Conservation (phyloP, 805 yeast genomes). For the Debaryomyces hansenii region DNA sequence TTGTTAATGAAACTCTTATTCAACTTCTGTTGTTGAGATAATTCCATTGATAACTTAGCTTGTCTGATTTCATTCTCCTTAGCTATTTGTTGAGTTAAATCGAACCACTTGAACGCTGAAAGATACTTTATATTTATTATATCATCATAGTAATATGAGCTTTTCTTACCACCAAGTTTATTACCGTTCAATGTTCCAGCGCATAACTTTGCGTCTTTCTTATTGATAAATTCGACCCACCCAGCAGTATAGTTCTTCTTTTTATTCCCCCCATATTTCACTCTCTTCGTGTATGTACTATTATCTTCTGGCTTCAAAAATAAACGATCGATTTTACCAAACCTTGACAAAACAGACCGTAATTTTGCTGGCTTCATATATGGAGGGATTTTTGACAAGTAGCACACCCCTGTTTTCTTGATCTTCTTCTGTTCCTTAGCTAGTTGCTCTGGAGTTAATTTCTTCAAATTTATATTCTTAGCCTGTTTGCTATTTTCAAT, state of each 20-base stretch:
- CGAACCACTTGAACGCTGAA: constrained; percentile 92
- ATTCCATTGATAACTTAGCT: constrained; percentile 81
- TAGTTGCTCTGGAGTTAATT: constrained; percentile 56
- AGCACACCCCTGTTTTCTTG: constrained; percentile 86
- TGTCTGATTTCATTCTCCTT: constrained; percentile 87
- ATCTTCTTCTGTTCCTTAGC: constrained; percentile 54
- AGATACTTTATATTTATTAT: constrained; percentile 87
- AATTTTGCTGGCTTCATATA: constrained; percentile 94
- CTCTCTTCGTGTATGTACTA: constrained; percentile 60
- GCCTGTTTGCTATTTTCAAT: constrained; percentile 14
- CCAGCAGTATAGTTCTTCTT: constrained; percentile 89
- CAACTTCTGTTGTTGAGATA: constrained; percentile 83
- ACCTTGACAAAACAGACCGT: constrained; percentile 74
- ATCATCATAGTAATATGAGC: constrained; percentile 90
- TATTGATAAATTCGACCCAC: constrained; percentile 89
- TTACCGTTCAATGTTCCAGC: constrained; percentile 86
- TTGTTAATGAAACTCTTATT: constrained; percentile 81
- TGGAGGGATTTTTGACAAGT: constrained; percentile 88
- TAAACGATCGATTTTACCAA: constrained; percentile 86
- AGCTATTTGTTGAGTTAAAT: constrained; percentile 89
- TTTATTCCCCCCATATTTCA: constrained; percentile 89
- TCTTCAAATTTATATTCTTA: constrained; percentile 45
- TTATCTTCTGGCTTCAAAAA: constrained; percentile 86
- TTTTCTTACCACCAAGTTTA: constrained; percentile 88
- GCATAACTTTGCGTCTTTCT: constrained; percentile 85